phyloP scores from a whole-genome alignment of 2,329 filamentous ascomycete genomes.

The Calonectria hawksworthii region DNA sequence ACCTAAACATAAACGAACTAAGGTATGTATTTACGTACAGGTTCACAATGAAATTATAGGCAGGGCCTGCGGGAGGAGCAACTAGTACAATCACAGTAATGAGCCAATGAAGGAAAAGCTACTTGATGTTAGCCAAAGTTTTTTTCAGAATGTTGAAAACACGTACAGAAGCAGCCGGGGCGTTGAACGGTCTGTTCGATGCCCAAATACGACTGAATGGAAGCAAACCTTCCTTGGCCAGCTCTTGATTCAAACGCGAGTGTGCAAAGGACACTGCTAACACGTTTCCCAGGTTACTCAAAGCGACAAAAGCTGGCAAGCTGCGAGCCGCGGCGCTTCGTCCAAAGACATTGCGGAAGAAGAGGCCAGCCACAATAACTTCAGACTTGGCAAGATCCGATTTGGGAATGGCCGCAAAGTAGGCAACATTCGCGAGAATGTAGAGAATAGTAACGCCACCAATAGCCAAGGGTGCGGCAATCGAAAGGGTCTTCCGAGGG shows the following conservation, averaged over 20 bases:
- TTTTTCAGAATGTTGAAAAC: neutral
- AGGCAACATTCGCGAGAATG: slow-evolving; percentile 74
- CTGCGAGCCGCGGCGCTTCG: slow-evolving; percentile 63
- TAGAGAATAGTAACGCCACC: slow-evolving; percentile 72
- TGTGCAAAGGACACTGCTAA: slow-evolving; percentile 73
- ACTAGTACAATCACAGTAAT: slow-evolving; percentile 75
- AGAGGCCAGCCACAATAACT: slow-evolving; percentile 71
- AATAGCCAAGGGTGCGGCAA: slow-evolving; percentile 71
- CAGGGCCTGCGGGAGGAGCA: slow-evolving; percentile 75
- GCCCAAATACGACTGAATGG: slow-evolving; percentile 78
- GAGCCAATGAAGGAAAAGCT: slow-evolving; percentile 75
- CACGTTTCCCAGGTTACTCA: slow-evolving; percentile 74
- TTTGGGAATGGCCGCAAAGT: slow-evolving; percentile 74
- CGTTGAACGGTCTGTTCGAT: slow-evolving; percentile 76
- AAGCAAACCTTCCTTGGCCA: slow-evolving; percentile 78
- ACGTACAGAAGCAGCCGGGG: slow-evolving; percentile 69
- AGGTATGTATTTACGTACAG: slow-evolving; percentile 48
- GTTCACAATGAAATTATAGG: slow-evolving; percentile 77
- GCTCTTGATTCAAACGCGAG: slow-evolving; percentile 72
- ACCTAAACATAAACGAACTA: neutral
- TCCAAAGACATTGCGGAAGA: slow-evolving; percentile 74
- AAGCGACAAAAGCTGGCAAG: slow-evolving; percentile 69
- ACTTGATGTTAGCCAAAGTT: slow-evolving; percentile 14
- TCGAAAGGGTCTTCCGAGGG: slow-evolving; percentile 65
- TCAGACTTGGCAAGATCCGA: slow-evolving; percentile 69